A percentile compares a stretch with the other conserved stretches of the same genome.
phyloP scores from a whole-genome alignment of 768 basidiomycete genomes.

The Mycena capillaripes region DNA sequence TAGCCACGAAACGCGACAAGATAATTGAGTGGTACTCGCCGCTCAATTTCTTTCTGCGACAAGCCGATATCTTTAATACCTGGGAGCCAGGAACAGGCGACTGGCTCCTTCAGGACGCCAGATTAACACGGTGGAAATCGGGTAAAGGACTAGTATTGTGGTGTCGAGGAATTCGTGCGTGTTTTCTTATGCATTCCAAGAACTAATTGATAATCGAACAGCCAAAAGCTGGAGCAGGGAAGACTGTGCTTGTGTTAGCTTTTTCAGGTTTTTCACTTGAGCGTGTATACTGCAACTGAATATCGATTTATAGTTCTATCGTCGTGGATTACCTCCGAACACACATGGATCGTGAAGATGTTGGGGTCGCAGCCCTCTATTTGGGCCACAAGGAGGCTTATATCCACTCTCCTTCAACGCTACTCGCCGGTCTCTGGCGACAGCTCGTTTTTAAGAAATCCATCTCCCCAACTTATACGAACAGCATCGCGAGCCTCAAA shows the following conservation, averaged over 20 bases:
- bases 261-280: not conserved
- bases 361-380: not conserved
- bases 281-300: not conserved
- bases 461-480: not conserved
- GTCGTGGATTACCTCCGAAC: not conserved
- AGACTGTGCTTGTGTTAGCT: conserved; percentile 19
- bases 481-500: not conserved
- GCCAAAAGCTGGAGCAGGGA: conserved; percentile 18
- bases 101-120: not conserved
- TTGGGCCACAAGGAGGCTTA: not conserved
- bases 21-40: conserved; percentile 1
- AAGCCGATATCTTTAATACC: not conserved
- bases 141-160: not conserved
- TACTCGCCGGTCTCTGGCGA: conserved; percentile 1
- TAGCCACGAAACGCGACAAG: not conserved
- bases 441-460: not conserved
- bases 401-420: not conserved
- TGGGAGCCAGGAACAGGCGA: not conserved
- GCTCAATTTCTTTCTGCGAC: conserved; percentile 4
- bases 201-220: not conserved
- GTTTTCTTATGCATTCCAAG: not conserved
- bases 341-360: not conserved
- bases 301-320: not conserved
- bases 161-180: conserved; percentile 21
- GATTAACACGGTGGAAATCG: not conserved